Evolutionary conservation across 495 filamentous ascomycete species (phyloP).

Genomic region (Clohesyomyces aquaticus): DNA sequence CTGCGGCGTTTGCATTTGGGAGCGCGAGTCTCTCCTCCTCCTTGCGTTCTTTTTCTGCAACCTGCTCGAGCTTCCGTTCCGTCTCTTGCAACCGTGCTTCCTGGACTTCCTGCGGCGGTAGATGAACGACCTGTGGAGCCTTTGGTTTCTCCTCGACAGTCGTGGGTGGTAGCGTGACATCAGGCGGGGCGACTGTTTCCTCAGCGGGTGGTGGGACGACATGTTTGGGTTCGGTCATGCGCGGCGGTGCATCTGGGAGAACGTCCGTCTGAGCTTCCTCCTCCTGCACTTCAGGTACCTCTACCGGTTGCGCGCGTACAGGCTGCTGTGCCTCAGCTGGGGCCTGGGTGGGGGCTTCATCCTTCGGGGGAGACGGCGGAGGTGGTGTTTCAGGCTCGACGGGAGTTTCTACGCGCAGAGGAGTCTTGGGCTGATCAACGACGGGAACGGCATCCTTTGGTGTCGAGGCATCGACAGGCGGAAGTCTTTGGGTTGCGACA

Average conservation of each 20-base stretch:
- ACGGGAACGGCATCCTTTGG: not conserved
- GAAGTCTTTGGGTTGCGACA: conserved; percentile 20
- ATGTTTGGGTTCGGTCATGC: conserved; percentile 30
- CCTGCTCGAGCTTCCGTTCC: conserved; percentile 38
- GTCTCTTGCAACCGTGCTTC: conserved; percentile 42
- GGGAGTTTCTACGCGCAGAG: not conserved
- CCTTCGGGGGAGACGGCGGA: not conserved
- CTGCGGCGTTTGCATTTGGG: conserved; percentile 16
- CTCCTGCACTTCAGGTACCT: not conserved
- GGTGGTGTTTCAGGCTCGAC: conserved; percentile 3
- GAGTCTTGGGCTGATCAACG: not conserved
- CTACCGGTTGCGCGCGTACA: not conserved
- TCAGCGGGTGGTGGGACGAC: conserved; percentile 33
- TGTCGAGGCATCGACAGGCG: conserved; percentile 6
- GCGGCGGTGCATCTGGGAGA: conserved; percentile 27
- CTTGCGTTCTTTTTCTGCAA: conserved; percentile 32
- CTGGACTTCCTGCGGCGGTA: conserved; percentile 46
- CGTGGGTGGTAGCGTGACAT: conserved; percentile 22
- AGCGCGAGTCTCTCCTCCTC: conserved; percentile 33
- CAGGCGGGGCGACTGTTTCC: conserved; percentile 31
- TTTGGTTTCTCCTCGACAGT: conserved; percentile 19
- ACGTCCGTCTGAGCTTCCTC: not conserved
- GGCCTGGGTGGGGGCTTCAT: conserved; percentile 1
- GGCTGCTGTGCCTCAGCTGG: conserved; percentile 14
- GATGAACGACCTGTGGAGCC: conserved; percentile 43